A percentile compares a stretch with the other conserved stretches of the same genome.
phyloP scores from a whole-genome alignment of 371 early-diverging fungal species.

The Globomyces sp. region DNA sequence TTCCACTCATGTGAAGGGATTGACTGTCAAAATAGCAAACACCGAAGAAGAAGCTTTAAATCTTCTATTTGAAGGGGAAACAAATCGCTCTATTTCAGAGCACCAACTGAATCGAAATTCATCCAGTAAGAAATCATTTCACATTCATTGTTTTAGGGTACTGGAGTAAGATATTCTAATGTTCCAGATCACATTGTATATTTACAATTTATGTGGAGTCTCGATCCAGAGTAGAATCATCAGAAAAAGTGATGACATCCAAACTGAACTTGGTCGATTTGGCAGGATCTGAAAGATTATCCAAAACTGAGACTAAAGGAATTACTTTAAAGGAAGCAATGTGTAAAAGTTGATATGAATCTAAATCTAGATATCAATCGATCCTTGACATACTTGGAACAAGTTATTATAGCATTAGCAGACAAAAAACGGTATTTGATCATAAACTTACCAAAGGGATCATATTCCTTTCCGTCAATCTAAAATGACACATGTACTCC shows the following conservation, averaged over 20 bases:
- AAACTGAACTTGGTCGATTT: constrained; percentile 69
- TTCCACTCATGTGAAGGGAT: constrained; percentile 53
- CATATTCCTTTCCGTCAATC: constrained; percentile 70
- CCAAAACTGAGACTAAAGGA: constrained; percentile 56
- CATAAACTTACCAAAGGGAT: constrained; percentile 25
- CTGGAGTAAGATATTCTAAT: no score
- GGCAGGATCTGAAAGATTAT: constrained; percentile 66
- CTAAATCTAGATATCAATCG: constrained; percentile 59
- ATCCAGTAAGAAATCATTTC: no score
- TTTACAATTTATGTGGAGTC: constrained; percentile 60
- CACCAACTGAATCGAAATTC: constrained; percentile 55
- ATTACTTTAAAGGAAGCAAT: constrained; percentile 61
- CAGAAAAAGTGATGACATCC: constrained; percentile 50
- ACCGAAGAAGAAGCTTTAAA: constrained; percentile 58
- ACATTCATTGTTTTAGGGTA: constrained; percentile 30
- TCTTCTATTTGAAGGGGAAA: constrained; percentile 58
- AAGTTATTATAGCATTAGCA: constrained; percentile 64
- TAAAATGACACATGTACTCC: constrained; percentile 64
- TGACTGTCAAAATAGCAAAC: constrained; percentile 45
- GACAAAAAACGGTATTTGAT: constrained; percentile 37
- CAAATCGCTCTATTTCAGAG: constrained; percentile 54
- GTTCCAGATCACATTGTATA: constrained; percentile 59
- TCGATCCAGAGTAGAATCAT: constrained; percentile 51
- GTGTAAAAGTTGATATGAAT: constrained; percentile 28
- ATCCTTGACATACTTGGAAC: constrained; percentile 63